Conservation (phyloP, 805 yeast genomes). For the Starmera amethionina region DNA sequence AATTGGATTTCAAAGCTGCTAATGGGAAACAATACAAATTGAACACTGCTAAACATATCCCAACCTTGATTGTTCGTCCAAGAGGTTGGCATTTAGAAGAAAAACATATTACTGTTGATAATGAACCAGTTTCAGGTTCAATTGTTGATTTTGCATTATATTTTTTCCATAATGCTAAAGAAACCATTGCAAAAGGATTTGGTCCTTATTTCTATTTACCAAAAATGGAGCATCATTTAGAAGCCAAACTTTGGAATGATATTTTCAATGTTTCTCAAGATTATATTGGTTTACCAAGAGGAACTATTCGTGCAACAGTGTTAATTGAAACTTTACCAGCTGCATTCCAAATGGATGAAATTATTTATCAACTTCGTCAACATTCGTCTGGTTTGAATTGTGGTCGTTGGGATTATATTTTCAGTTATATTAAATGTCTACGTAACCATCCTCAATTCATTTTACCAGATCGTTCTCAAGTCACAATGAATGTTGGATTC, state of each 20-base stretch:
- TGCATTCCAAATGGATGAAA: constrained; percentile 82
- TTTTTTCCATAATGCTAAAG: constrained; percentile 66
- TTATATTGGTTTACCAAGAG: constrained; percentile 55
- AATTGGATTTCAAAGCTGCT: constrained; percentile 42
- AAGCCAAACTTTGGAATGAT: constrained; percentile 79
- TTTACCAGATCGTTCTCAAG: constrained; percentile 72
- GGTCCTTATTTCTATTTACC: constrained; percentile 82
- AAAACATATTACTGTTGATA: constrained; percentile 60
- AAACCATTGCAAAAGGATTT: constrained; percentile 49
- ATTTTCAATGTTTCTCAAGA: constrained; percentile 72
- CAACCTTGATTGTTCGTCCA: constrained; percentile 77
- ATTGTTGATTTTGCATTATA: constrained; percentile 71
- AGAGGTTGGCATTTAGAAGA: constrained; percentile 85
- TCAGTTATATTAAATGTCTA: constrained; percentile 67
- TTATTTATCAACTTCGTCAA: constrained; percentile 63
- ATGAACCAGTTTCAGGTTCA: constrained; percentile 70
- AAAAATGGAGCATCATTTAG: constrained; percentile 79
- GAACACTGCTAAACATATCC: constrained; percentile 41
- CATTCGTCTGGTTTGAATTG: constrained; percentile 78
- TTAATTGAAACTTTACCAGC: constrained; percentile 79
- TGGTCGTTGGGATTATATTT: constrained; percentile 87
- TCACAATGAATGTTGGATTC: constrained; percentile 74
- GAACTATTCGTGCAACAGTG: constrained; percentile 74
- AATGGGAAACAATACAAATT: constrained; percentile 21
- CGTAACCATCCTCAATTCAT: constrained; percentile 59